Evolutionary conservation across 1,139 yeast species (phyloP), one percentile per base, ranked within the genome.

Genomic region (Maudiozyma humilis): DNA sequence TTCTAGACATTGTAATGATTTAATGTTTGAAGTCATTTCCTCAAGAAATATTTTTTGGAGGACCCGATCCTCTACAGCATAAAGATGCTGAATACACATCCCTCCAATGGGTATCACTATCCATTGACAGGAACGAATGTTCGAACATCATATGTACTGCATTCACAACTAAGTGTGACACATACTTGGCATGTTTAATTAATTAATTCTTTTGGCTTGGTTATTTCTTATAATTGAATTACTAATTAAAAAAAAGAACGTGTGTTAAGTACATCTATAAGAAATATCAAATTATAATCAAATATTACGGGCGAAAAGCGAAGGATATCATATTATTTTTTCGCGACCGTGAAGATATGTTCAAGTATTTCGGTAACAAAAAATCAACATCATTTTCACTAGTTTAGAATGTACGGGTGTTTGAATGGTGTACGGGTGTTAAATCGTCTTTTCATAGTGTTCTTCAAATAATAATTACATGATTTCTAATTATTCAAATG

Each of bases 41-140:
- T n/a, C 16, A 10, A 15, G 10, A 59, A 58, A 65, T 29, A 46
- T 49, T 49, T 47, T 62, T 64, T 64, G 83, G 40, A 79, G 86
- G 85, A 73, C 85, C 85, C 85, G 86, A 79, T 75, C 81, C 82
- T 73, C 80, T 41, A 32, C 40, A 45, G 42, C 36, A 31, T 7
- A n/a, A 13, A 27, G 27, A 23, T 19, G 8, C 10, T 29, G 8
- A 30, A 20, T 23, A 20, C 15, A 31, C 27, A 23, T 10, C 10
- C 27, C 6, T 23, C 27, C 8, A 10, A 23, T n/a, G 15, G 32
- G 15, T 10, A 41, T 37, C 15, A 25, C 10, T 13, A 3, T 31
- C 12, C 7, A 8, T 10, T 31, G n/a, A 5, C 33, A 10, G 14
- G 15, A 31, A 15, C 6, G 15, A 15, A 14, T 5, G 7, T n/a